Percentiles rank a stretch among this genome's conserved stretches.
phyloP scores from a whole-genome alignment of 1,284 basidiomycete genomes.

The Tilletia setariae region DNA sequence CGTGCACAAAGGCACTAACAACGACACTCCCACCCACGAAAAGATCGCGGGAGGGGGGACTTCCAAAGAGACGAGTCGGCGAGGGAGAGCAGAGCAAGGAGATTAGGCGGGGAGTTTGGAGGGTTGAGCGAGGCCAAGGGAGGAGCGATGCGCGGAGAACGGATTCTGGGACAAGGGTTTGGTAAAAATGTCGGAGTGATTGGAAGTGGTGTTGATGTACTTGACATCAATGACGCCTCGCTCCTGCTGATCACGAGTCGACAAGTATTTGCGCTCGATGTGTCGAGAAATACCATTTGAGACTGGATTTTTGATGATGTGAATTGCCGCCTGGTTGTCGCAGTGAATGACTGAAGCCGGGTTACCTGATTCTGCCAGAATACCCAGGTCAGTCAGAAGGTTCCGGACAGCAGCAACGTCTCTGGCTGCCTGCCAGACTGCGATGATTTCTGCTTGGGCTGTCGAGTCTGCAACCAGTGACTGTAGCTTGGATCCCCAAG shows the following conservation, averaged over 20 bases:
- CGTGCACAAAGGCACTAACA: too few relatives aligned
- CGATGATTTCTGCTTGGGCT: constrained; percentile 4
- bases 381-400: neutral
- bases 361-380: neutral
- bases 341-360: constrained; percentile 4
- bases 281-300: neutral
- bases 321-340: constrained; percentile 1
- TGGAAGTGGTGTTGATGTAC: constrained; percentile 5
- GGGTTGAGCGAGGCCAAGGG: neutral
- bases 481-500: constrained; percentile 11
- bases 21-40: too few relatives aligned
- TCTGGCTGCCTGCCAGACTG: neutral
- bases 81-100: too few relatives aligned
- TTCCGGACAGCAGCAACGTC: neutral
- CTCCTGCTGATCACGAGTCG: neutral
- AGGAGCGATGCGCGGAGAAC: neutral
- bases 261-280: constrained; percentile 5
- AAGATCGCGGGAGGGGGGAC: too few relatives aligned
- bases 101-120: too few relatives aligned
- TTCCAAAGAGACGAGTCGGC: too few relatives aligned
- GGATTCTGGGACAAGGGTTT: neutral
- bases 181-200: constrained; percentile 2
- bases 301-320: constrained; percentile 7
- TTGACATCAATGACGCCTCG: neutral
- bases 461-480: neutral